Conservation (phyloP, 116 monocot genomes). For the Posidonia oceanica region DNA sequence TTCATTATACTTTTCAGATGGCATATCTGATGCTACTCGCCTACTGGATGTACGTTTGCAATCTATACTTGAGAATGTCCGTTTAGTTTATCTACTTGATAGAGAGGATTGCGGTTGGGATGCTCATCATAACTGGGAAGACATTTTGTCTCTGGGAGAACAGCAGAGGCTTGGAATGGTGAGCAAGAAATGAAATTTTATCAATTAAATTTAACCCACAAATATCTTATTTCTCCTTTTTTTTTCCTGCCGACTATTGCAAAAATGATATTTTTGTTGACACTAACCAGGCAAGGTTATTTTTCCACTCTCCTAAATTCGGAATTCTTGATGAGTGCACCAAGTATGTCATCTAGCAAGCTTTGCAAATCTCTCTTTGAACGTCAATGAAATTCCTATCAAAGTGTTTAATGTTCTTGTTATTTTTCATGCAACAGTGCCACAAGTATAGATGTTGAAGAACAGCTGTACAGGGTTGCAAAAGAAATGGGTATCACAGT, state of each 20-base stretch:
- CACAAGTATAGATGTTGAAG: conserved; percentile 96
- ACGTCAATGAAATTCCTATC: background rate
- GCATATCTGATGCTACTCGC: conserved; percentile 20
- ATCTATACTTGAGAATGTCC: conserved; percentile 78
- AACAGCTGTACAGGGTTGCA: conserved; percentile 86
- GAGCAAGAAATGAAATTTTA: conserved; percentile 25
- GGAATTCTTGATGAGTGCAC: conserved; percentile 98
- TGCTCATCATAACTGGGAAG: conserved; percentile 88
- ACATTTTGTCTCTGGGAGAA: conserved; percentile 88
- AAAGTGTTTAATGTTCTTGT: background rate
- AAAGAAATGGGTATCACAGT: conserved; percentile 78
- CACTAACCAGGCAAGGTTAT: conserved; percentile 68
- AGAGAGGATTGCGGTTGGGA: conserved; percentile 80
- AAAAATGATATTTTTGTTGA: too few species aligned
- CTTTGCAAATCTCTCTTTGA: background rate
- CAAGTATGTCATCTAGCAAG: conserved; percentile 34
- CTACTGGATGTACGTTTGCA: conserved; percentile 53
- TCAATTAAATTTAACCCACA: too few species aligned
- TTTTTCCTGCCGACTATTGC: too few species aligned
- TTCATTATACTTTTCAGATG: conserved; percentile 19
- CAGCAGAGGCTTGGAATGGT: conserved; percentile 99
- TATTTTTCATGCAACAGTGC: conserved; percentile 41
- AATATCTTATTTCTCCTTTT: too few species aligned
- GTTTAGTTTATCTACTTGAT: conserved; percentile 86
- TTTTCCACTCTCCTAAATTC: conserved; percentile 91